Evolutionary conservation across 345 rosid genomes (phyloP).

Genomic region (Mangifera indica): DNA sequence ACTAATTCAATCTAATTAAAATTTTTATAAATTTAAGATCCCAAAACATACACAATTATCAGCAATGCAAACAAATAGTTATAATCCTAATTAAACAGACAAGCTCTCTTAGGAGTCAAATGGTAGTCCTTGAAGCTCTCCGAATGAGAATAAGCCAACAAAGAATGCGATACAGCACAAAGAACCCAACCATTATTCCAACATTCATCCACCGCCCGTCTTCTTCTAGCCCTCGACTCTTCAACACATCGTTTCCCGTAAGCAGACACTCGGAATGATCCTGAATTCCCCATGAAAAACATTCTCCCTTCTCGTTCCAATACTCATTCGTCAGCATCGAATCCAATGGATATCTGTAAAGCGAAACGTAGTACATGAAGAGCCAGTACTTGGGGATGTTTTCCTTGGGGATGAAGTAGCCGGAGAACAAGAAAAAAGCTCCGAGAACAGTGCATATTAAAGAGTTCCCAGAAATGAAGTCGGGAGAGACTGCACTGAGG

Average conservation of each 20-base stretch:
- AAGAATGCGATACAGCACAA: conserved; percentile 70
- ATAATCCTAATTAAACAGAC: no score
- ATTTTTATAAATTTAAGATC: no score
- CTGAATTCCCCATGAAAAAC: conserved; percentile 50
- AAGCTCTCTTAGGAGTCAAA: not conserved
- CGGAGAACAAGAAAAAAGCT: conserved; percentile 83
- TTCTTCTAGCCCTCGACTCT: conserved; percentile 64
- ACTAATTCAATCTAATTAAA: no score
- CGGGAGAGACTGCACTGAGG: conserved; percentile 74
- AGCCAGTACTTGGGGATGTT: conserved; percentile 82
- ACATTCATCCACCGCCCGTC: conserved; percentile 77
- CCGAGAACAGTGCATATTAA: conserved; percentile 83
- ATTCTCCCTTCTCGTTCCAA: conserved; percentile 59
- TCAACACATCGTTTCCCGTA: conserved; percentile 69
- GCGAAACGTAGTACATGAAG: conserved; percentile 88
- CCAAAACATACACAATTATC: no score
- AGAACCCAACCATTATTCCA: conserved; percentile 86
- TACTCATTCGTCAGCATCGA: conserved; percentile 71
- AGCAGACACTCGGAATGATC: conserved; percentile 42
- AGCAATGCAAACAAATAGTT: no score
- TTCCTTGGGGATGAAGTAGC: conserved; percentile 87
- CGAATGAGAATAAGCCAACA: conserved; percentile 73
- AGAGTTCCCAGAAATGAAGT: conserved; percentile 80
- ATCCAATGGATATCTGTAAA: conserved; percentile 83
- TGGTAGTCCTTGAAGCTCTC: conserved; percentile 66